phyloP scores from a whole-genome alignment of 495 filamentous ascomycete genomes.

The Neurospora sp. region DNA sequence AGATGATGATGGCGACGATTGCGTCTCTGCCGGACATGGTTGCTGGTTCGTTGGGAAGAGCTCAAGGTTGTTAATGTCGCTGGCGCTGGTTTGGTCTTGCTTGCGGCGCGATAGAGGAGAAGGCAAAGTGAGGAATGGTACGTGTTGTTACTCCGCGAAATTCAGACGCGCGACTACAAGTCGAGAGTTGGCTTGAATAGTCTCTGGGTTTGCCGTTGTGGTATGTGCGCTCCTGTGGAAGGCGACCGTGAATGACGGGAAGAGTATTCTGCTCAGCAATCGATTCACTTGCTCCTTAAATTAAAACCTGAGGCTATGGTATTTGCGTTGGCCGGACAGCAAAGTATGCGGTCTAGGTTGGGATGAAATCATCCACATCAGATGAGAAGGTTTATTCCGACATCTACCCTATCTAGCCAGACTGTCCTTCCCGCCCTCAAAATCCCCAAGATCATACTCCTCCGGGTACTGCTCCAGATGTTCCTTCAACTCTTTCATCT shows the following conservation, averaged over 20 bases:
- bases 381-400: background rate
- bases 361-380: background rate
- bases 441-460: conserved; percentile 80
- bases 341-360: background rate
- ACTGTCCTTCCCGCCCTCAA: conserved; percentile 66
- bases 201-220: background rate
- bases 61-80: background rate
- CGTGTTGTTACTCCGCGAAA: background rate
- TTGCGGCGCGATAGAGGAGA: background rate
- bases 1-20: conserved; percentile 10
- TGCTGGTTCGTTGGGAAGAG: background rate
- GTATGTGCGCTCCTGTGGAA: background rate
- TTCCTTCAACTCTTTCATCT: conserved; percentile 68
- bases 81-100: background rate
- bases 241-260: background rate
- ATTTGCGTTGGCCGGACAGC: background rate
- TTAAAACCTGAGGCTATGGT: background rate
- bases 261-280: background rate
- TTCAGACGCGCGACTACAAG: background rate
- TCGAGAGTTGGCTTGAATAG: background rate
- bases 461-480: conserved; percentile 79
- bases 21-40: conserved; percentile 3
- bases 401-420: conserved; percentile 18
- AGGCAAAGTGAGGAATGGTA: background rate
- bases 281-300: background rate